Evolutionary conservation across 345 rosid genomes (phyloP).

Genomic region (Eucalyptus tenuipes): DNA sequence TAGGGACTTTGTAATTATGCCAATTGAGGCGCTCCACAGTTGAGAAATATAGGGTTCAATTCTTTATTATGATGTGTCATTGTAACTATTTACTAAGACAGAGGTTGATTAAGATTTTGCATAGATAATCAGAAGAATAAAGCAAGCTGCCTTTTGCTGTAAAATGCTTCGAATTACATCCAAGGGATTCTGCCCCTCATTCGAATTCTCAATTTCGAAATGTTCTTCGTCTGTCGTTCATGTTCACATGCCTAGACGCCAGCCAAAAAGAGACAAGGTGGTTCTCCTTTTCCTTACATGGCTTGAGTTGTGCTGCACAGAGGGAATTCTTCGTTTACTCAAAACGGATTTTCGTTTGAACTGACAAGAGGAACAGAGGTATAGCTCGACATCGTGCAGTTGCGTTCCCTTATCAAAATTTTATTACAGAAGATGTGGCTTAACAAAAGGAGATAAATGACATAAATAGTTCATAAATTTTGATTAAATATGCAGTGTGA

Average conservation of each 20-base stretch:
- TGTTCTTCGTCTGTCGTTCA: background rate
- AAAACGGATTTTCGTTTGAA: background rate
- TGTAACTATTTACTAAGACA: background rate
- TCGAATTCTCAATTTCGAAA: background rate
- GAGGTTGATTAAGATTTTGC: background rate
- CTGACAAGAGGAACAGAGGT: background rate
- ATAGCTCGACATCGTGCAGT: background rate
- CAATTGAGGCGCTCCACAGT: slow-evolving; percentile 9
- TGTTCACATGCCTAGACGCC: background rate
- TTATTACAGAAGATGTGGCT: background rate
- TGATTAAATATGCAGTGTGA: background rate
- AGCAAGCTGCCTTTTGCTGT: slow-evolving; percentile 13
- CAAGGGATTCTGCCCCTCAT: background rate
- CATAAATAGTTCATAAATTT: too few species aligned
- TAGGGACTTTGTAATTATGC: slow-evolving; percentile 33
- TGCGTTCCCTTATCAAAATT: background rate
- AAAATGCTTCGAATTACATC: background rate
- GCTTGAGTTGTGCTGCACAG: background rate
- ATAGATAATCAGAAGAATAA: slow-evolving; percentile 21
- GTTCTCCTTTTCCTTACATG: background rate
- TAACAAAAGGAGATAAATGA: background rate
- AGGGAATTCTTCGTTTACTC: background rate
- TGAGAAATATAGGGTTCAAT: background rate
- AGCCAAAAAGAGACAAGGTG: background rate
- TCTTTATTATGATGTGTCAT: background rate